Base-by-base conservation (phyloP, 169 alveolate genomes). In the Cryptosporidium canis region DNA sequence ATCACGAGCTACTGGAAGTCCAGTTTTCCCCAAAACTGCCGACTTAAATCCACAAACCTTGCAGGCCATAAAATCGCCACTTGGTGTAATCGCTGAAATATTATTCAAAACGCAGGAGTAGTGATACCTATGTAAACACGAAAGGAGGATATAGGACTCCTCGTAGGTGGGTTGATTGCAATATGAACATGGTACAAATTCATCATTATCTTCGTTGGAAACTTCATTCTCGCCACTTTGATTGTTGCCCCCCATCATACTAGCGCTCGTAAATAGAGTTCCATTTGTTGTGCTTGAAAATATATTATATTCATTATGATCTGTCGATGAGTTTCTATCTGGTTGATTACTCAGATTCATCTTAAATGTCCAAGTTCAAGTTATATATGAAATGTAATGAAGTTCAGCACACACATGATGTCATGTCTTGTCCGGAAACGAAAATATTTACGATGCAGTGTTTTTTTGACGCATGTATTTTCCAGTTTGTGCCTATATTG, bases 21-120 rank as follows among this genome's bases (percentile, higher is more conserved):
- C 87, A 18, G 87, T 77, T 58, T 77, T 77, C 3, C 72, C 87
- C 18, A 77, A 24, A 27, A 77, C 72, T 24, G 87, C 87, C 7
- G 87, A 77, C 4, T 77, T 55, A 24, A 77, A 77, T 18, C 72
- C 72, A 61, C 87, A 77, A 41, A 77, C 72, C n/a, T 55, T 55
- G 44, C 87, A 77, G 21, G 58, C 29, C 87, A 77, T 77, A 45
- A 77, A 77, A 39, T 77, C 87, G 5, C 87, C 87, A 29, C 65
- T 56, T 8, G 55, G 77, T 37, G 87, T 41, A 43, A 77, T 24
- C 7, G 58, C 64, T 39, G 63, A 24, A 18, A 77, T 77, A 18
- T 77, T 61, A 43, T 53, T 77, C 29, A 77, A 45, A 43, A 77
- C 87, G 33, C 87, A 77, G 33, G 68, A 77, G 37, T 77, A 77